Base-by-base conservation (phyloP, 805 yeast genomes). In the Jamesozyma piceae region DNA sequence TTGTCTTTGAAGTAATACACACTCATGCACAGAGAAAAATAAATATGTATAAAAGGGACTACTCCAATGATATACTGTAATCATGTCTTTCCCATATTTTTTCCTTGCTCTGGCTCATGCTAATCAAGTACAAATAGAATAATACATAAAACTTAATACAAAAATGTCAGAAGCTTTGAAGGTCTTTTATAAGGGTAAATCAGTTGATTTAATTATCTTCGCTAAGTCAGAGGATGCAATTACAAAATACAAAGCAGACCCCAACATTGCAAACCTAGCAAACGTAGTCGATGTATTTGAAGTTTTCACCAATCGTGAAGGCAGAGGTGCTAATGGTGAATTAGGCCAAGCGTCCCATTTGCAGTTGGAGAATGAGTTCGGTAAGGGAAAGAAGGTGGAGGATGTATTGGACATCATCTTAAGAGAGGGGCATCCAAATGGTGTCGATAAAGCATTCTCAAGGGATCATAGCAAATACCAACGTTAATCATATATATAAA, bases 271-370 rank as follows among this genome's bases (percentile, higher is more conserved):
- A 13, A 48, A 50, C 30, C 42, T 59, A 18, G 61, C 77, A 18
- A 80, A 90, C 19, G 73, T 82, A 4, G 78, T 83, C 1, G 79
- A 80, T 0, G 68, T 72, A 8, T 83, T 74, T 66, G 74, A 80
- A 53, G 71, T 86, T n/a, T 87, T 71, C 57, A 69, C 74, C 19
- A 74, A 76, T 43, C 71, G 72, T 46, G 68, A 67, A 20, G 82
- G 84, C 37, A 66, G 65, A 33, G 95, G 95, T 27, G 65, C 77
- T 3, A 83, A 77, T 52, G 95, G 95, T 43, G 70, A 72, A 8
- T 58, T 82, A 21, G 84, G 80, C 40, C 79, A 75, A 53, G 95
- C 90, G 2, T 80, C 90, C 6, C 73, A 75, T 43, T 65, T 68
- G 17, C 82, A 79, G 46, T 58, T 86, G 32, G 71, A 70, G 39